Evolutionary conservation across 805 yeast species (phyloP).

Genomic region (Saturnispora serradocipensis): DNA sequence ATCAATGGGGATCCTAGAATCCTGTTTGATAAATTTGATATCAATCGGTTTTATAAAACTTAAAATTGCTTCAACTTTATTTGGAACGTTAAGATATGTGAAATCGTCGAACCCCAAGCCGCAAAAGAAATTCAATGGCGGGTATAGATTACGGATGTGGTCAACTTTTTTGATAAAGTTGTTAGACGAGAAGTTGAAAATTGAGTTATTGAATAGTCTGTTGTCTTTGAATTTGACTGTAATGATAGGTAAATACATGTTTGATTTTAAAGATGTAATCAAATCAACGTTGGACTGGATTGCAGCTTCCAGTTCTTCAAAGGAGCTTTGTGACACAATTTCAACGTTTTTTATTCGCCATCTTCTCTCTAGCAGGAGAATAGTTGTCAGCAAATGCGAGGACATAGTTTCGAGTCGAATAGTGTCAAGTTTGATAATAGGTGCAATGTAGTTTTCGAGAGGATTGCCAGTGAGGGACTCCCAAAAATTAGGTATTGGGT

Average conservation of each 20-base stretch:
- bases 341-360: neutral
- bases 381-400: neutral
- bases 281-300: neutral
- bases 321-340: neutral
- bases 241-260: neutral
- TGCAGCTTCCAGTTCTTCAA: neutral
- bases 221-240: neutral
- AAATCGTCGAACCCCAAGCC: neutral
- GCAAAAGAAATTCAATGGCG: neutral
- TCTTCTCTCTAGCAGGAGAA: neutral
- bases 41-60: neutral
- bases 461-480: neutral
- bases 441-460: neutral
- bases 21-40: neutral
- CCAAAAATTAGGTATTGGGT: neutral
- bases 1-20: neutral
- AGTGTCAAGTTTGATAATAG: neutral
- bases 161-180: neutral
- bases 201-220: neutral
- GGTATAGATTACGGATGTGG: neutral
- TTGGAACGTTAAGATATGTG: neutral
- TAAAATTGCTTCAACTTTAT: neutral
- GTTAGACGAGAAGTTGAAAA: neutral
- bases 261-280: neutral
- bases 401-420: neutral